These are phyloP conservation scores for Lepidium didymum DNA, from an alignment of 345 rosid genomes.

Conservation along the genomic window DNA sequence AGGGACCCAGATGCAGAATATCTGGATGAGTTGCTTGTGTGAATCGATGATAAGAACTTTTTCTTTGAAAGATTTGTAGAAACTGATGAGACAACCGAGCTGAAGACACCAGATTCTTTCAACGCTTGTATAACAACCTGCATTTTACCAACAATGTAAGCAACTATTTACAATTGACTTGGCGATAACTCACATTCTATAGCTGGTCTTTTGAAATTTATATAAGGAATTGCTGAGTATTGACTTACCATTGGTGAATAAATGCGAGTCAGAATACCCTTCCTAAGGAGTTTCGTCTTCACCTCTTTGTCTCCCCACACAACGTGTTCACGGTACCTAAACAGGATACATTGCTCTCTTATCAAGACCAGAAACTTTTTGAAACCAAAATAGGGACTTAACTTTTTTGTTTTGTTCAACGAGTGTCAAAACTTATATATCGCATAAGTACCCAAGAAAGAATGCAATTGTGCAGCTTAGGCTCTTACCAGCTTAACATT, in stretches of 20 bases:
- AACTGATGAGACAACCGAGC: conserved; percentile 55
- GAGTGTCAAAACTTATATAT: not conserved
- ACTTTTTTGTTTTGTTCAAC: not conserved
- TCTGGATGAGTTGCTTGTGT: conserved; percentile 44
- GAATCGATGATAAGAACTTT: conserved; percentile 43
- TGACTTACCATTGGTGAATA: conserved; percentile 82
- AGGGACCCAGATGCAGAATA: conserved; percentile 40
- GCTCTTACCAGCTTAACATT: conserved; percentile 76
- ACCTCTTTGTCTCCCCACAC: conserved; percentile 85
- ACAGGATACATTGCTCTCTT: not conserved
- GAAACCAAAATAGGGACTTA: not conserved
- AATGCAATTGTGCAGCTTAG: not conserved
- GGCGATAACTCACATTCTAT: not conserved
- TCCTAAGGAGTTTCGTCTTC: conserved; percentile 65
- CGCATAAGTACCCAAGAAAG: not conserved
- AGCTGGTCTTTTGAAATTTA: not conserved
- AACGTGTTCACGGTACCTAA: conserved; percentile 81
- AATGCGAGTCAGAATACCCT: conserved; percentile 80
- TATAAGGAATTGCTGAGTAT: not conserved
- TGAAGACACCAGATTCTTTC: conserved; percentile 79
- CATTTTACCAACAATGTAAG: not conserved
- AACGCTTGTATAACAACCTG: conserved; percentile 83
- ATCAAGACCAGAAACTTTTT: not conserved
- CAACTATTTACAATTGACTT: not conserved
- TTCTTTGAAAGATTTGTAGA: conserved; percentile 46